Percentiles rank a stretch among this genome's conserved stretches.
phyloP scores from a whole-genome alignment of 768 basidiomycete genomes.

The Suillus decipiens region DNA sequence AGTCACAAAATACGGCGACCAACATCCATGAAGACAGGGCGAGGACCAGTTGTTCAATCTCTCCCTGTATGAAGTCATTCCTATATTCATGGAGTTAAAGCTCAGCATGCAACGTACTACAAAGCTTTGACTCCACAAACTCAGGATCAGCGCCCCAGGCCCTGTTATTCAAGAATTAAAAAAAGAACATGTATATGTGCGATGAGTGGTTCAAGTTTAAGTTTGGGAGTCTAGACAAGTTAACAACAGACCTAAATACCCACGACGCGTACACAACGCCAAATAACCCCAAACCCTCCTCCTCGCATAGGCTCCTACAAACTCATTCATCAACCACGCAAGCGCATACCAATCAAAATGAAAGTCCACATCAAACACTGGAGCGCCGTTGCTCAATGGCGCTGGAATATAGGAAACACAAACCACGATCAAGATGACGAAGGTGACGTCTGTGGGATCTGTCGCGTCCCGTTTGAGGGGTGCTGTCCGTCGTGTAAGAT shows the following conservation, averaged over 20 bases:
- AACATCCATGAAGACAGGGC: background rate
- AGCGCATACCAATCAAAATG: constrained; percentile 43
- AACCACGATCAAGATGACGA: constrained; percentile 42
- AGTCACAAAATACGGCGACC: background rate
- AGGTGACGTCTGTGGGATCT: constrained; percentile 81
- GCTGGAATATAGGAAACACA: constrained; percentile 62
- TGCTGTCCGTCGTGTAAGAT: constrained; percentile 96
- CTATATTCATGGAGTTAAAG: background rate
- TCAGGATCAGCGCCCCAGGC: background rate
- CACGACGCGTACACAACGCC: constrained; percentile 3
- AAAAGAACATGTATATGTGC: background rate
- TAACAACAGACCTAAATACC: background rate
- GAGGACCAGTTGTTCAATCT: background rate
- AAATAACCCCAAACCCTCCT: background rate
- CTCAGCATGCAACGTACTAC: too few species aligned
- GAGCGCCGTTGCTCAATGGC: constrained; percentile 89
- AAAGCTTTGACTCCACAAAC: background rate
- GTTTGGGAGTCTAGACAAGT: background rate
- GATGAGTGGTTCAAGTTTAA: background rate
- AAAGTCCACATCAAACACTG: constrained; percentile 82
- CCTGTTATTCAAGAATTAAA: too few species aligned
- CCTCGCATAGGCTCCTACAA: background rate
- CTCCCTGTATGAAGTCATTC: background rate
- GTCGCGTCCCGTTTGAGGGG: constrained; percentile 88
- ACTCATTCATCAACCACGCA: background rate